Conservation (phyloP, 176 grass and related monocot species). For the Carex parvula region DNA sequence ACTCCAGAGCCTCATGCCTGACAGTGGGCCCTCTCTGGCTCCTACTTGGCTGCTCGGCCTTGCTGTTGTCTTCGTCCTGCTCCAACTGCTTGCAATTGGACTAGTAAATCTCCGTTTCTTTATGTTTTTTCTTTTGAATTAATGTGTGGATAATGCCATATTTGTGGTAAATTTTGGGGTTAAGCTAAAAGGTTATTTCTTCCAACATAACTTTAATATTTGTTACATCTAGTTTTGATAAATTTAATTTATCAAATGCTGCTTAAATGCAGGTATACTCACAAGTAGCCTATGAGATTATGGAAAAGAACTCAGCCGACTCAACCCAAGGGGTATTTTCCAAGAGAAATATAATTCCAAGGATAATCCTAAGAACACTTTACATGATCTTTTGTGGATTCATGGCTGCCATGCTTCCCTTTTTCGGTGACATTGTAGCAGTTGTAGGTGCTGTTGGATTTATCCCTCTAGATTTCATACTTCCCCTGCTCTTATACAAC, state of each 20-base stretch:
- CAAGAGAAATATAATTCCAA: slow-evolving; percentile 42
- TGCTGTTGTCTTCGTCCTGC: slow-evolving; percentile 66
- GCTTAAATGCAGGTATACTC: slow-evolving; percentile 54
- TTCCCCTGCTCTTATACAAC: slow-evolving; percentile 67
- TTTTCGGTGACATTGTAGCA: slow-evolving; percentile 48
- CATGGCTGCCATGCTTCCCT: slow-evolving; percentile 55
- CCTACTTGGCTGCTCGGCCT: slow-evolving; percentile 83
- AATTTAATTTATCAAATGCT: background rate
- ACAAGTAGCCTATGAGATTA: slow-evolving; percentile 89
- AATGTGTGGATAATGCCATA: background rate
- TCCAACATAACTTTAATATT: background rate
- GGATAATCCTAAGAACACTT: slow-evolving; percentile 40
- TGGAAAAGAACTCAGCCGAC: slow-evolving; percentile 84
- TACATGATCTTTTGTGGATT: slow-evolving; percentile 47
- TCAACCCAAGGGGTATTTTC: slow-evolving; percentile 33
- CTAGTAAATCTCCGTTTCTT: slow-evolving; percentile 36
- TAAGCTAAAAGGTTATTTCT: background rate
- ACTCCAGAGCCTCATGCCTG: slow-evolving; percentile 75
- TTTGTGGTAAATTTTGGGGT: background rate
- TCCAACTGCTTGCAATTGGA: slow-evolving; percentile 85
- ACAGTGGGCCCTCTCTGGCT: slow-evolving; percentile 57
- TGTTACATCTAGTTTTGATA: background rate
- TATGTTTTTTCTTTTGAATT: slow-evolving; percentile 1
- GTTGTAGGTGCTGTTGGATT: slow-evolving; percentile 48
- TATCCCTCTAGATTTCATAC: slow-evolving; percentile 53